phyloP scores from a whole-genome alignment of 2,329 filamentous ascomycete species.

The Penicillium corylophilum region DNA sequence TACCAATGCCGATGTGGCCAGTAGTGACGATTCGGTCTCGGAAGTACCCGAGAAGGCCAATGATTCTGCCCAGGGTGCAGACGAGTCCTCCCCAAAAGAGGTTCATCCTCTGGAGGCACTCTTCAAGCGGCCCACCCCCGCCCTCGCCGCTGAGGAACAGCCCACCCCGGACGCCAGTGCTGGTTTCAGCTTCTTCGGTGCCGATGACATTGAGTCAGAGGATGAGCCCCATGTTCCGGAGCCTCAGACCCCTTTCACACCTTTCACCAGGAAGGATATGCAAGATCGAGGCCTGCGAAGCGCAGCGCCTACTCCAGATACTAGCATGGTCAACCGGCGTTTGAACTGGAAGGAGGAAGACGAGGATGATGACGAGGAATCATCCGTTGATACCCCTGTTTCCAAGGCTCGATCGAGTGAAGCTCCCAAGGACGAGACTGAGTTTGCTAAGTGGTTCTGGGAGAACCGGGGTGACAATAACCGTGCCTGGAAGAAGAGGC shows the following conservation, averaged over 20 bases:
- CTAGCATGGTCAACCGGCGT: constrained; percentile 64
- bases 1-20: constrained; percentile 6
- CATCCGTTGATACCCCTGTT: constrained; percentile 25
- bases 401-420: constrained; percentile 17
- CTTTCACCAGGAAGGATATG: constrained; percentile 76
- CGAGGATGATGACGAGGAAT: constrained; percentile 24
- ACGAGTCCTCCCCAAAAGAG: constrained; percentile 47
- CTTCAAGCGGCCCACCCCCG: constrained; percentile 69
- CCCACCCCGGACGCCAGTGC: constrained; percentile 46
- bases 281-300: constrained; percentile 68
- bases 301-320: constrained; percentile 92
- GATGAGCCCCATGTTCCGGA: constrained; percentile 45
- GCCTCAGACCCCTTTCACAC: constrained; percentile 83
- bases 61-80: constrained; percentile 10
- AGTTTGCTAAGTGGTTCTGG: constrained; percentile 64
- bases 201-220: constrained; percentile 51
- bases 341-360: constrained; percentile 31
- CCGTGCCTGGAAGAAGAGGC: constrained; percentile 53
- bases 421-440: constrained; percentile 47
- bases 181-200: constrained; percentile 78
- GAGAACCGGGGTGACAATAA: constrained; percentile 52
- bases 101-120: constrained; percentile 88
- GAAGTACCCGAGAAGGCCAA: constrained; percentile 6
- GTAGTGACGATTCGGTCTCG: constrained; percentile 11
- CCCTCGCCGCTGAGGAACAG: constrained; percentile 36